These are phyloP conservation scores for Volvox carteri DNA, from an alignment of 163 green algal genomes.

Conservation along the genomic window DNA sequence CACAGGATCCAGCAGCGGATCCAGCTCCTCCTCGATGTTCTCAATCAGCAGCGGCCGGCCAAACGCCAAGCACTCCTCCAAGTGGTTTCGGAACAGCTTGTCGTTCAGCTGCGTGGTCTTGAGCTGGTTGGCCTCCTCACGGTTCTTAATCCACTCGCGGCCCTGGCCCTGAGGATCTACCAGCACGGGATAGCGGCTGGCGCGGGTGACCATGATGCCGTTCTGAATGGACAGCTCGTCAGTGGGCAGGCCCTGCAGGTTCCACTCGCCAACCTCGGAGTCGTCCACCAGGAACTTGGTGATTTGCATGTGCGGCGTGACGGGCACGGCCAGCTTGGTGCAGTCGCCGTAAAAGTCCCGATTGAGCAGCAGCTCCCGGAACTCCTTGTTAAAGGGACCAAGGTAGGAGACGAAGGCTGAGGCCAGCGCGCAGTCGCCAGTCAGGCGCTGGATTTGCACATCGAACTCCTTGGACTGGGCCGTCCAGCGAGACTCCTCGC, in stretches of 20 bases:
- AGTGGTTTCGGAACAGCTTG: constrained; percentile 88
- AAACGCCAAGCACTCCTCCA: constrained; percentile 91
- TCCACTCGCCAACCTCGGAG: constrained; percentile 92
- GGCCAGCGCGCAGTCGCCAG: constrained; percentile 92
- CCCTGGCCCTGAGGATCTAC: constrained; percentile 92
- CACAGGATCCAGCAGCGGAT: constrained; percentile 94
- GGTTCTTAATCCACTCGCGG: constrained; percentile 88
- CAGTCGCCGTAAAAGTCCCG: constrained; percentile 89
- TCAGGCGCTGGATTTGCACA: constrained; percentile 86
- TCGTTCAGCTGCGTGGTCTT: constrained; percentile 89
- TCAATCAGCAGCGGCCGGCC: constrained; percentile 95
- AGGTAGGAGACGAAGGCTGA: constrained; percentile 94
- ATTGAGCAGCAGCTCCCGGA: constrained; percentile 90
- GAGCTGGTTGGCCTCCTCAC: constrained; percentile 88
- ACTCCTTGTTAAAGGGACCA: constrained; percentile 96
- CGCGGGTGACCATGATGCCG: constrained; percentile 93
- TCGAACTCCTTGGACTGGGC: constrained; percentile 91
- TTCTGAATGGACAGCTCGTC: constrained; percentile 97
- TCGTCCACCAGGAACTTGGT: constrained; percentile 94
- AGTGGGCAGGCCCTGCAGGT: constrained; percentile 90
- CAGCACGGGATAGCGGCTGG: constrained; percentile 89
- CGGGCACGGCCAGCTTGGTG: constrained; percentile 79
- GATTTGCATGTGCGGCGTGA: constrained; percentile 87
- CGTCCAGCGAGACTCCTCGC: constrained; percentile 94
- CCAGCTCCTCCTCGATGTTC: constrained; percentile 96